Conservation (phyloP, 257 asterid species). For the Verbascum thapsus region DNA sequence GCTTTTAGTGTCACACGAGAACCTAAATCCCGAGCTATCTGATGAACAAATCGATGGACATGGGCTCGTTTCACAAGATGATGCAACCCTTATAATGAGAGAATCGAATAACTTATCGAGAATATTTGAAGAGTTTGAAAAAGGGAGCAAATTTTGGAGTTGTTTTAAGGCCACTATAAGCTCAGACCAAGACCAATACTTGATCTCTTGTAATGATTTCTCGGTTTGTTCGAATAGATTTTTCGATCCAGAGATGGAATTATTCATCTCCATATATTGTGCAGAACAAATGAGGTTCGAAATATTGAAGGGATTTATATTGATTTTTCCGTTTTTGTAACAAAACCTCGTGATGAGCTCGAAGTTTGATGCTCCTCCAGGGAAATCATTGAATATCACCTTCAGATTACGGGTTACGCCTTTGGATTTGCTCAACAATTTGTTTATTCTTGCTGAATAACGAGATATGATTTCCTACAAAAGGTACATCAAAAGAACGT, state of each 20-base stretch:
- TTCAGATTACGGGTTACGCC: constrained; percentile 40
- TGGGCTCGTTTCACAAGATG: constrained; percentile 67
- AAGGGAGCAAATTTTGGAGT: constrained; percentile 49
- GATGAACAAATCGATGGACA: constrained; percentile 76
- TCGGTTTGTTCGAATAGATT: constrained; percentile 55
- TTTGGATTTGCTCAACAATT: constrained; percentile 52
- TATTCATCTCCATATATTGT: constrained; percentile 71
- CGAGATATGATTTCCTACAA: constrained; percentile 62
- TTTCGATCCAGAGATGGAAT: constrained; percentile 31
- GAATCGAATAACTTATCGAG: constrained; percentile 56
- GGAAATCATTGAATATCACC: constrained; percentile 80
- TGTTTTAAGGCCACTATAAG: constrained; percentile 59
- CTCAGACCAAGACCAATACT: constrained; percentile 82
- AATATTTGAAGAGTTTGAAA: constrained; percentile 39
- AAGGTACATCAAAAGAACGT: constrained; percentile 5
- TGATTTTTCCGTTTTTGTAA: constrained; percentile 53
- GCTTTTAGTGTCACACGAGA: constrained; percentile 74
- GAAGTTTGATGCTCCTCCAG: constrained; percentile 81
- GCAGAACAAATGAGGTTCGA: constrained; percentile 58
- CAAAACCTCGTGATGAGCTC: constrained; percentile 79
- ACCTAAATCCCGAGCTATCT: constrained; percentile 61
- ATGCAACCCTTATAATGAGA: constrained; percentile 46
- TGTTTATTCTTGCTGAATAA: constrained; percentile 58
- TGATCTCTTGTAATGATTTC: constrained; percentile 53
- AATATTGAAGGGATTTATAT: constrained; percentile 54